These are phyloP conservation scores for Candida freyschussii DNA, from an alignment of 1,139 yeast genomes.

Conservation along the genomic window DNA sequence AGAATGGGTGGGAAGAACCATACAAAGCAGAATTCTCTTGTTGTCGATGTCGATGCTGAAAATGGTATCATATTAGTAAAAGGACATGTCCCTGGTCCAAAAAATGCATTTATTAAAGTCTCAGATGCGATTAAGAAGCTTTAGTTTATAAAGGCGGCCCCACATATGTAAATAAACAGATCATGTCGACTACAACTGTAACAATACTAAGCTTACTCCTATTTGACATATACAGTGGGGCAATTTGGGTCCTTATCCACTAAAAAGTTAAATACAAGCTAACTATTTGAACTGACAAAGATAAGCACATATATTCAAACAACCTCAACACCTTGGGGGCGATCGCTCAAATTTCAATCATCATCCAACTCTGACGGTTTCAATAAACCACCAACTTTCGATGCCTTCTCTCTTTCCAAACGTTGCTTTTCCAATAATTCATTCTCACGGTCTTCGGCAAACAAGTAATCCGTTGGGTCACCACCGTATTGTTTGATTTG, in stretches of 20 bases:
- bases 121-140: slow-evolving; percentile 55
- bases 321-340: not conserved
- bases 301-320: too few species aligned
- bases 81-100: slow-evolving; percentile 92
- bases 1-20: slow-evolving; percentile 79
- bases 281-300: too few species aligned
- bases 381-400: slow-evolving; percentile 87
- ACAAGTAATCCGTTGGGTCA: slow-evolving; percentile 83
- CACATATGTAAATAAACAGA: too few species aligned
- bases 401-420: slow-evolving; percentile 73
- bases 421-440: slow-evolving; percentile 67
- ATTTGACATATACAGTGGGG: too few species aligned
- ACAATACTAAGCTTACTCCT: too few species aligned
- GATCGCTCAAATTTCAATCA: slow-evolving; percentile 26
- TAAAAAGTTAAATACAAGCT: too few species aligned
- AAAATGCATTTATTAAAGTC: slow-evolving; percentile 66
- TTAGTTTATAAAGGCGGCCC: too few species aligned
- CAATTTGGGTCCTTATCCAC: too few species aligned
- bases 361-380: slow-evolving; percentile 97
- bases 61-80: slow-evolving; percentile 78
- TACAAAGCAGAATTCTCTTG: slow-evolving; percentile 73
- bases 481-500: slow-evolving; percentile 97
- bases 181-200: too few species aligned
- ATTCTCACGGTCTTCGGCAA: slow-evolving; percentile 87
- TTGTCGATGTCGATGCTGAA: slow-evolving; percentile 74